Base-by-base conservation (phyloP, 805 yeast species). In the Debaryomyces prosopidis region DNA sequence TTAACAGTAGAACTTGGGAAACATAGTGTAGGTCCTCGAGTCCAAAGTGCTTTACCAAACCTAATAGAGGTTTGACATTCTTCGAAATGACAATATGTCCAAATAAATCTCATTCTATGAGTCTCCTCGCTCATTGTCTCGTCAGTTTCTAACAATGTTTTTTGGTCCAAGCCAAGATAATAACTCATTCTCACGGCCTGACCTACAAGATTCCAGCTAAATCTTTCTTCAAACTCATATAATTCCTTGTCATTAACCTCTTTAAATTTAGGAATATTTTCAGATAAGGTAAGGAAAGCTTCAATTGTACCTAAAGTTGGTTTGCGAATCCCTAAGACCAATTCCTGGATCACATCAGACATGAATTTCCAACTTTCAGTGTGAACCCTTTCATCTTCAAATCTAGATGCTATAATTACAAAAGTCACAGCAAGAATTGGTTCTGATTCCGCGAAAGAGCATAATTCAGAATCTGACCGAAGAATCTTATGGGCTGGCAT, bases 151-250 rank as follows among this genome's bases (percentile, higher is more conserved):
- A 37, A 20, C 18, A 37, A 37, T 26, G 40, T 37, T 26, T 37
- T 37, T 31, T 37, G 40, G 10, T 37, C 40, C 32, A 37, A 37
- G 23, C 40, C 40, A 37, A 37, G 40, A 26, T 37, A 37, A 26
- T 37, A 37, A 37, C 40, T 37, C 40, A 37, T 37, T 37, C 40
- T 37, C 40, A 37, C 40, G 32, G 40, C 40, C 23, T 37, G 40
- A 10, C 40, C 40, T 12, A 37, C 40, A 19, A 37, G 40, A 37
- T 37, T 37, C 40, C 40, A 37, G 40, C 40, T 37, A 14, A 37
- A 37, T 37, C 40, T 37, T 37, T 37, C 40, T 26, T 37, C 40
- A 37, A 37, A 37, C 23, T 37, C 40, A 26, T 37, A 37, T 26
- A 37, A 37, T 20, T 37, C 40, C 32, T 37, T 37, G 17, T 37